Evolutionary conservation across 495 filamentous ascomycete genomes (phyloP).

Genomic region (Pseudoneurospora amorphoporcata): DNA sequence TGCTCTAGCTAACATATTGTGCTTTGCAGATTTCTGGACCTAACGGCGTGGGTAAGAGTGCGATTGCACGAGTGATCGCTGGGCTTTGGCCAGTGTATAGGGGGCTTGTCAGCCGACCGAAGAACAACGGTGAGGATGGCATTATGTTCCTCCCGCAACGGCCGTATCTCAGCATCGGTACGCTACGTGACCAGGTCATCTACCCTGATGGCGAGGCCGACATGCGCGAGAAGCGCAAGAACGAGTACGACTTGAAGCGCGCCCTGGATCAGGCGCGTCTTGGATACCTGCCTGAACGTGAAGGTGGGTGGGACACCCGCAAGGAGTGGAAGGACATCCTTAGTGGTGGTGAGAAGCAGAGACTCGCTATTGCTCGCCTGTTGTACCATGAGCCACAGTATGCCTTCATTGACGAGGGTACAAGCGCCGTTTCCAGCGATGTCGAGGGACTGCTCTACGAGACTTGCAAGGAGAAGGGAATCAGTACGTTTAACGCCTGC

Average conservation of each 20-base stretch:
- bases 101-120: constrained; percentile 75
- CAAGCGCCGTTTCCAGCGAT: constrained; percentile 83
- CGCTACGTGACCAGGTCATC: constrained; percentile 92
- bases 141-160: constrained; percentile 98
- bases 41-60: constrained; percentile 90
- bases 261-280: constrained; percentile 75
- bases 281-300: constrained; percentile 80
- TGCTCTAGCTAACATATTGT: neutral
- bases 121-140: constrained; percentile 69
- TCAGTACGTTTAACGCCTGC: constrained; percentile 49
- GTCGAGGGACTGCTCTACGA: constrained; percentile 94
- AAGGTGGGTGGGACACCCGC: constrained; percentile 91
- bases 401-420: constrained; percentile 92
- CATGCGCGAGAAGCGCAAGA: constrained; percentile 72
- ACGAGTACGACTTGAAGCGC: constrained; percentile 60
- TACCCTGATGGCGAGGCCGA: constrained; percentile 93
- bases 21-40: constrained; percentile 63
- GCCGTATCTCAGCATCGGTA: constrained; percentile 90
- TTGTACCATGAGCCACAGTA: constrained; percentile 93
- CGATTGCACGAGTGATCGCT: constrained; percentile 79
- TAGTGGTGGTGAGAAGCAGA: constrained; percentile 95
- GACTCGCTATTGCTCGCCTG: constrained; percentile 79
- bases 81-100: constrained; percentile 96
- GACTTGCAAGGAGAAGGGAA: constrained; percentile 80
- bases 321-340: constrained; percentile 99